Conservation (phyloP, 2,329 filamentous ascomycete species). For the Talaromyces funiculosus region DNA sequence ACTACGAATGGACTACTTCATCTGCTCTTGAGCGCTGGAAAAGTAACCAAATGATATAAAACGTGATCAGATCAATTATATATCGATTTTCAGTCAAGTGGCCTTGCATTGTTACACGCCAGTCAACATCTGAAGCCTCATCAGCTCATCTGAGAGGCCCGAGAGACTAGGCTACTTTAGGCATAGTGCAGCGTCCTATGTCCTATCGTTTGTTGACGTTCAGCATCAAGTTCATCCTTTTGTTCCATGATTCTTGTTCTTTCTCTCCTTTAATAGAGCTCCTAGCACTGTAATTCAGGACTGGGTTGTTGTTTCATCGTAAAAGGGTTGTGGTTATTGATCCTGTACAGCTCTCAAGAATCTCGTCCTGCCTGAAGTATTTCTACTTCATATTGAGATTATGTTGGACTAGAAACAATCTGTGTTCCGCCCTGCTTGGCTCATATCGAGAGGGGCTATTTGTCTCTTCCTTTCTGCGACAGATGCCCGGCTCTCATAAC, state of each 20-base stretch:
- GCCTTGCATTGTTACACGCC: no score
- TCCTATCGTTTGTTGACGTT: not conserved
- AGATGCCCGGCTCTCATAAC: not conserved
- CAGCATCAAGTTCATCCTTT: not conserved
- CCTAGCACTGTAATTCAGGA: no score
- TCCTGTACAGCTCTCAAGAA: not conserved
- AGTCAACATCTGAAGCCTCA: not conserved
- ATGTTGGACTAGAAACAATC: not conserved
- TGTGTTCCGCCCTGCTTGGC: not conserved
- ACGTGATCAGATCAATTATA: no score
- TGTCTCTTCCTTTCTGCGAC: not conserved
- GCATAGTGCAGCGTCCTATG: not conserved
- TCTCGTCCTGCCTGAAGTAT: not conserved
- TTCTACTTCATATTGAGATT: not conserved
- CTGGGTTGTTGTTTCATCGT: no score
- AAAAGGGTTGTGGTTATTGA: not conserved
- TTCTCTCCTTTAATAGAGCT: not conserved
- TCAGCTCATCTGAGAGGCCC: not conserved
- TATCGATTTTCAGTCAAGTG: not conserved
- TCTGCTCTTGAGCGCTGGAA: no score
- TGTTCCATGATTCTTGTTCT: not conserved
- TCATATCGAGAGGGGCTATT: not conserved
- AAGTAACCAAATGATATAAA: not conserved
- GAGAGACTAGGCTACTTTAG: not conserved
- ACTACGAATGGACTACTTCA: not conserved